These are phyloP conservation scores for Penicillium diatomitis DNA, from an alignment of 495 filamentous ascomycete genomes.

Conservation along the genomic window DNA sequence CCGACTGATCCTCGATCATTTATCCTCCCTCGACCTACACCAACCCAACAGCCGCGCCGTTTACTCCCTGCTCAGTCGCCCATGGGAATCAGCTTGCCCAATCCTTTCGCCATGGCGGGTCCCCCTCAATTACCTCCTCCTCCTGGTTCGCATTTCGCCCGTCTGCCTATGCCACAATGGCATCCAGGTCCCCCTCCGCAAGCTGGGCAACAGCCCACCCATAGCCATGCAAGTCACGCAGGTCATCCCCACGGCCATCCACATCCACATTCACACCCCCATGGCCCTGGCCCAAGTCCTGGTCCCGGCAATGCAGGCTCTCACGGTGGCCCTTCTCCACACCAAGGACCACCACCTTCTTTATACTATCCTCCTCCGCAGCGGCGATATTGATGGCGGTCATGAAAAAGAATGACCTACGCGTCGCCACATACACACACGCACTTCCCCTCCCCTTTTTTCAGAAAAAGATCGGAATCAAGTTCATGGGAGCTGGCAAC, in stretches of 20 bases:
- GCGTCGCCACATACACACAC: too few species aligned
- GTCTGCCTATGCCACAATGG: conserved; percentile 25
- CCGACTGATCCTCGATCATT: conserved; percentile 32
- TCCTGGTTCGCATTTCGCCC: conserved; percentile 31
- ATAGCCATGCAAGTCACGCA: background rate
- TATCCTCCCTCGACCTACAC: conserved; percentile 31
- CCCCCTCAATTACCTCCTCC: conserved; percentile 35
- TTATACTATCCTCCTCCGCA: conserved; percentile 14
- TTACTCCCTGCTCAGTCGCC: conserved; percentile 29
- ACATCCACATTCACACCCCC: background rate
- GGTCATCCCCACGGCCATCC: too few species aligned
- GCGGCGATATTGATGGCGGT: background rate
- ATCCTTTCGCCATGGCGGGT: conserved; percentile 28
- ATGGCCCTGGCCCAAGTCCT: background rate
- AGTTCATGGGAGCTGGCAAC: too few species aligned
- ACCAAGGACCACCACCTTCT: conserved; percentile 5
- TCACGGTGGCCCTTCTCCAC: conserved; percentile 13
- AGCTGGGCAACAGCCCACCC: background rate
- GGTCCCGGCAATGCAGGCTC: background rate
- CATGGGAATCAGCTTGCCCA: conserved; percentile 26
- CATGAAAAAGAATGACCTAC: background rate
- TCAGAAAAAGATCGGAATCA: background rate
- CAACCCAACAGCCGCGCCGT: conserved; percentile 29
- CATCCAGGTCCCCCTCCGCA: conserved; percentile 13
- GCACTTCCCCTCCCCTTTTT: background rate